These are phyloP conservation scores for Pedinophyceae sp. DNA, from an alignment of 139 green algal species.

Conservation along the genomic window DNA sequence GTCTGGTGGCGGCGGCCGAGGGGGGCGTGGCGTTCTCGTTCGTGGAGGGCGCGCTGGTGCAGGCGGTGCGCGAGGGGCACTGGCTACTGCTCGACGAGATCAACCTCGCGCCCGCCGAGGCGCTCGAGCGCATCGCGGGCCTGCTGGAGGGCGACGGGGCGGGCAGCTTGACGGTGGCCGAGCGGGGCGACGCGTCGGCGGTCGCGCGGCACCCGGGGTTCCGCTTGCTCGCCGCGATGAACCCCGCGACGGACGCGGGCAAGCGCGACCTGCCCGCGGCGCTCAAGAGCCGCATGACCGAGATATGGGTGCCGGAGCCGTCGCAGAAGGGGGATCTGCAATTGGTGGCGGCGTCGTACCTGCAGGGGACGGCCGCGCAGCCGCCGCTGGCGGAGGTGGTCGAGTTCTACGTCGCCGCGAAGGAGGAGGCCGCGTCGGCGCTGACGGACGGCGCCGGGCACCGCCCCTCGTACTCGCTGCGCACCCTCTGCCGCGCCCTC, in stretches of 20 bases:
- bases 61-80: slow-evolving; percentile 69
- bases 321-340: slow-evolving; percentile 54
- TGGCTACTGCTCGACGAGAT: slow-evolving; percentile 98
- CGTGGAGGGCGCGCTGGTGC: slow-evolving; percentile 77
- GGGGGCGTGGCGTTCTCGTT: slow-evolving; percentile 84
- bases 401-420: slow-evolving; percentile 79
- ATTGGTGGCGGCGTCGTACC: slow-evolving; percentile 56
- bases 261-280: slow-evolving; percentile 80
- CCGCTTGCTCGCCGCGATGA: slow-evolving; percentile 92
- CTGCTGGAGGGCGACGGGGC: slow-evolving; percentile 59
- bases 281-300: slow-evolving; percentile 82
- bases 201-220: slow-evolving; percentile 75
- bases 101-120: slow-evolving; percentile 76
- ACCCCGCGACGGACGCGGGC: slow-evolving; percentile 83
- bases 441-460: slow-evolving; percentile 64
- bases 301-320: slow-evolving; percentile 83
- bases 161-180: slow-evolving; percentile 51
- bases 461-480: slow-evolving; percentile 78
- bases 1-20: slow-evolving; percentile 42
- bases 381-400: slow-evolving; percentile 64
- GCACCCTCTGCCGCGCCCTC: slow-evolving; percentile 78
- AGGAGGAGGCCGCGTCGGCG: slow-evolving; percentile 41
- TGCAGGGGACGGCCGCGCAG: slow-evolving; percentile 22
- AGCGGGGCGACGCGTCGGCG: slow-evolving; percentile 53
- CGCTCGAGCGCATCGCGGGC: slow-evolving; percentile 65